phyloP scores from a whole-genome alignment of 768 basidiomycete species.

The Mycena galopus region DNA sequence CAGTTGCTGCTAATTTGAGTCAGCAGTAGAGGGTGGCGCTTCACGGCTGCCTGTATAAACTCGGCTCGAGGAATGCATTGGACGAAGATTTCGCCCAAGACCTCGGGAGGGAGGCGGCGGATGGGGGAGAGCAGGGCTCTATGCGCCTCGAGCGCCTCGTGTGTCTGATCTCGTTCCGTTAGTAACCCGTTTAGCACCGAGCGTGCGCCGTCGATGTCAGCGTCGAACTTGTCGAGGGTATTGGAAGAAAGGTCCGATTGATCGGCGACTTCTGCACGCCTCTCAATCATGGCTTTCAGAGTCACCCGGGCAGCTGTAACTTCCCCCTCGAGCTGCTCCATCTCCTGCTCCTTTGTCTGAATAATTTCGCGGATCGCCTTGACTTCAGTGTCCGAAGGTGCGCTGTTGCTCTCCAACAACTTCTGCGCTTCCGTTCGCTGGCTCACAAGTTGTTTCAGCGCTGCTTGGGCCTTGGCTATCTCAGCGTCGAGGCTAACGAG shows the following conservation, averaged over 20 bases:
- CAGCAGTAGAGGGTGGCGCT: constrained; percentile 29
- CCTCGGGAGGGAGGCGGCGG: constrained; percentile 41
- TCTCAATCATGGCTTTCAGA: constrained; percentile 18
- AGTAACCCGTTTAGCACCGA: constrained; percentile 29
- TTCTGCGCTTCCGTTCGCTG: constrained; percentile 34
- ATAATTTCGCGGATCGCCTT: constrained; percentile 36
- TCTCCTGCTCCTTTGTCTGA: constrained; percentile 26
- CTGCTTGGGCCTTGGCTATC: constrained; percentile 34
- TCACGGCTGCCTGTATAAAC: constrained; percentile 17
- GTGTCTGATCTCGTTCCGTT: constrained; percentile 27
- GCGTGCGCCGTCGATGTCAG: constrained; percentile 30
- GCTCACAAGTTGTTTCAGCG: constrained; percentile 31
- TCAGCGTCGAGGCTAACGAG: constrained; percentile 35
- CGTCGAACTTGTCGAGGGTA: constrained; percentile 20
- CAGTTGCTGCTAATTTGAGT: constrained; percentile 42
- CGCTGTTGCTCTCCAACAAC: constrained; percentile 34
- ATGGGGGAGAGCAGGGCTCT: constrained; percentile 40
- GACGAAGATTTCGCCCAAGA: constrained; percentile 42
- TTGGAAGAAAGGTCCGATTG: constrained; percentile 5
- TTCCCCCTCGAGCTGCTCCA: constrained; percentile 32
- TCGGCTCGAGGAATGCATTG: constrained; percentile 32
- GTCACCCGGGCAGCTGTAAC: constrained; percentile 15
- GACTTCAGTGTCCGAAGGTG: constrained; percentile 31
- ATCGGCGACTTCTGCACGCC: constrained; percentile 5
- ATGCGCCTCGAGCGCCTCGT: constrained; percentile 33